Base-by-base conservation (phyloP, 177 flowering plant species). In the Vitis hybrid region DNA sequence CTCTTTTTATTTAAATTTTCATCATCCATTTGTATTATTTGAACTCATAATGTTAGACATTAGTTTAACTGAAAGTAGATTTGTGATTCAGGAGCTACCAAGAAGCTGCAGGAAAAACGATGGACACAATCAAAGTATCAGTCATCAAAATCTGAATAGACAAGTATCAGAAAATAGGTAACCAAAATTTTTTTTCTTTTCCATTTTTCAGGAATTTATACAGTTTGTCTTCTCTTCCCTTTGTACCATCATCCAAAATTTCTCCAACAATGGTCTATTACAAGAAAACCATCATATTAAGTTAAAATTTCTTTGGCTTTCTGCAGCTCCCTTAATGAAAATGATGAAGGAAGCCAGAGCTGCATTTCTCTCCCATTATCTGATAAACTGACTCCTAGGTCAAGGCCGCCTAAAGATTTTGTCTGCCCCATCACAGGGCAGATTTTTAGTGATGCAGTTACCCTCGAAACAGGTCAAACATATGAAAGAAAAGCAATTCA, bases 391-490 rank as follows among this genome's bases (percentile, higher is more conserved):
- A 83, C 84, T 59, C 73, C 86, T 65, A 78, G 66, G 58, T 77
- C 85, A 34, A 82, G 85, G 71, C 86, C 89, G 12, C 96, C 93
- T 5, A 88, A 90, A 73, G 96, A 90, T 76, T 90, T 86, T 82
- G 86, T 88, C 14, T 90, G 93, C 74, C 86, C 96, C 13, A 90
- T 90, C 65, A 90, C 96, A 39, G 72, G 89, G 63, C 93, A 87
- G 77, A 77, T 86, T 51, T 85, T 90, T 34, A 61, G 68, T 79
- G 96, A 88, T 62, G 93, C 96, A 34, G 92, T 90, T 34, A 90
- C 96, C n/a, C 93, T 90, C 51, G 93, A 88, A 82, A 88, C 93
- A 13, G 96, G 93, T 26, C 97, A 91, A 76, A 91, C 97, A 61
- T 91, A 87, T 78, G 93, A 91, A 74, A 82, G 89, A 78, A 85